Evolutionary conservation across 495 filamentous ascomycete species (phyloP).

Genomic region (Penicillium daleae): DNA sequence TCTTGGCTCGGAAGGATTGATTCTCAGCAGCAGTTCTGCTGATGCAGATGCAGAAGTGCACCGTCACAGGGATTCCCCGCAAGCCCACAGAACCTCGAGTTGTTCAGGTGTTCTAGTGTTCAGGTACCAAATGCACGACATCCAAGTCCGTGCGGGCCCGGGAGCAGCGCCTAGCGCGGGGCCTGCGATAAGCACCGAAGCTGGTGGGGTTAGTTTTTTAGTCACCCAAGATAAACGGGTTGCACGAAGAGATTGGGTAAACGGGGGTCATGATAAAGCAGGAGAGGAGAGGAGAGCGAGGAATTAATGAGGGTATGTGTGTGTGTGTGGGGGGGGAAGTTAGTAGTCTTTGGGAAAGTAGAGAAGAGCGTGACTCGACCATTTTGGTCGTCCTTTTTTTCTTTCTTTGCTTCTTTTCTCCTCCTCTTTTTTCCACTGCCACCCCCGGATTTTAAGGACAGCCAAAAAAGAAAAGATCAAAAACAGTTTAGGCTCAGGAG

Average conservation of each 20-base stretch:
- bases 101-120: slow-evolving; percentile 4
- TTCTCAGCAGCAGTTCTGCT: neutral
- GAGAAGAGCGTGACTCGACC: neutral
- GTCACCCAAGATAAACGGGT: slow-evolving; percentile 17
- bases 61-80: slow-evolving; percentile 12
- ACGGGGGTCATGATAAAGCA: neutral
- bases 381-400: too few relatives aligned
- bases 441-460: neutral
- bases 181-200: slow-evolving; percentile 17
- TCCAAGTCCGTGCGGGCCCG: slow-evolving; percentile 14
- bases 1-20: neutral
- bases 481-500: neutral
- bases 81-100: neutral
- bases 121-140: slow-evolving; percentile 20
- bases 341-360: neutral
- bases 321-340: neutral
- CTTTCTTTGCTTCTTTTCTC: neutral
- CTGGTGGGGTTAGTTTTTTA: neutral
- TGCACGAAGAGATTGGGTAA: slow-evolving; percentile 29
- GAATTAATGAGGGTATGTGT: neutral
- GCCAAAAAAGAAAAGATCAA: neutral
- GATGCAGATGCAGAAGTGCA: too few relatives aligned
- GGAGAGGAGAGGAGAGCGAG: neutral
- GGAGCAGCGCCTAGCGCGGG: slow-evolving; percentile 24
- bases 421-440: neutral